These are phyloP conservation scores for Grigorovia humatica DNA, from an alignment of 805 yeast genomes.

Conservation along the genomic window DNA sequence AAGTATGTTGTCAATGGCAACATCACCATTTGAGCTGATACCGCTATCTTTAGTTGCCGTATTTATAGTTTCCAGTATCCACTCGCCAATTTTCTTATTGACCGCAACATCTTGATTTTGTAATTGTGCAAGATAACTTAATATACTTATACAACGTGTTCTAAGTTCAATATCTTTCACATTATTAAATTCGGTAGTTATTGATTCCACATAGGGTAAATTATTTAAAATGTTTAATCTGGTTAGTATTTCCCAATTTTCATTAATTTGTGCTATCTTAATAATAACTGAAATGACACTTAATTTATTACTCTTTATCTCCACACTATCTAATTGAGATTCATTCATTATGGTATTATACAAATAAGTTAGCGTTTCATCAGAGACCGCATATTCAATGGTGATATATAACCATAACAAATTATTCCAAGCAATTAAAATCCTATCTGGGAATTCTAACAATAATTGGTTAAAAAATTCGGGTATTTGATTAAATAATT, in stretches of 20 bases:
- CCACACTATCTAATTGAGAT: conserved; percentile 7
- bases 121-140: conserved; percentile 40
- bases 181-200: conserved; percentile 13
- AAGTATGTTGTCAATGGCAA: conserved; percentile 29
- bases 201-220: conserved; percentile 18
- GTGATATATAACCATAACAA: conserved; percentile 40
- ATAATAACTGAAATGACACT: conserved; percentile 39
- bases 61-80: conserved; percentile 30
- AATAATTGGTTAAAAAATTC: conserved; percentile 34
- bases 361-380: conserved; percentile 7
- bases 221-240: conserved; percentile 15
- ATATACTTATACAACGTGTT: conserved; percentile 36
- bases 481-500: conserved; percentile 21
- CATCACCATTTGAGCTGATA: background rate
- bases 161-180: conserved; percentile 29
- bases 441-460: conserved; percentile 43
- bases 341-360: conserved; percentile 9
- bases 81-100: conserved; percentile 37
- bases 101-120: conserved; percentile 34
- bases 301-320: conserved; percentile 28
- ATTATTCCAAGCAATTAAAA: conserved; percentile 62
- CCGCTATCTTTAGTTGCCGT: background rate
- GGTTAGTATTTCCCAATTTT: conserved; percentile 10
- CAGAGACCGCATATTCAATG: conserved; percentile 16
- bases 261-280: conserved; percentile 13